These are phyloP conservation scores for Amesomyces nigricolor DNA, from an alignment of 2,329 filamentous ascomycete genomes.

Conservation along the genomic window DNA sequence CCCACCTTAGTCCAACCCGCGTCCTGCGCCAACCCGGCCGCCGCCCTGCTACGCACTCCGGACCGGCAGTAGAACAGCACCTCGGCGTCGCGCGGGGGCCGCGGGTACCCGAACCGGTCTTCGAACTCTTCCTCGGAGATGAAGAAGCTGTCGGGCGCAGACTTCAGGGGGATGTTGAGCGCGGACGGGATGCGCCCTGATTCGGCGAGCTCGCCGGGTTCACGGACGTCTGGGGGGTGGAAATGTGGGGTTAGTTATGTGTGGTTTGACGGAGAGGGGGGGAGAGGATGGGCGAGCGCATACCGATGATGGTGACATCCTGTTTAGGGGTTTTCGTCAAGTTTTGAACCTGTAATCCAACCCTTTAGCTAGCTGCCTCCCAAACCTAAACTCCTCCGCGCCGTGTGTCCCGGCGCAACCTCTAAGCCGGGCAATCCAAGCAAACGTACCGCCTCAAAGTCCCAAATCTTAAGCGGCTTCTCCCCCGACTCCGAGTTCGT, in stretches of 20 bases:
- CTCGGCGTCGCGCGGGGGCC: slow-evolving; percentile 50
- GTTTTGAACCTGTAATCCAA: slow-evolving; percentile 35
- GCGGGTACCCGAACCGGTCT: slow-evolving; percentile 71
- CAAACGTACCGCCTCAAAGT: slow-evolving; percentile 39
- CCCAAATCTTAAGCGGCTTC: slow-evolving; percentile 38
- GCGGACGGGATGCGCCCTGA: slow-evolving; percentile 73
- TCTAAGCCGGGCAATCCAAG: too few relatives aligned
- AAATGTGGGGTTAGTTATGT: neutral
- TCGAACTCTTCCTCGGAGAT: slow-evolving; percentile 73
- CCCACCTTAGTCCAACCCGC: slow-evolving; percentile 68
- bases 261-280: neutral
- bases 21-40: slow-evolving; percentile 68
- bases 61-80: slow-evolving; percentile 92
- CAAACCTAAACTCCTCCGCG: too few relatives aligned
- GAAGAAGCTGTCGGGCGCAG: slow-evolving; percentile 73
- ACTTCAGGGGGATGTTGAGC: slow-evolving; percentile 74
- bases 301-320: slow-evolving; percentile 45
- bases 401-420: too few relatives aligned
- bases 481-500: neutral
- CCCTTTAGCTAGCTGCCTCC: neutral
- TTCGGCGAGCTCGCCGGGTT: slow-evolving; percentile 58
- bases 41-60: slow-evolving; percentile 73
- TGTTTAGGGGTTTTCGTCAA: slow-evolving; percentile 30
- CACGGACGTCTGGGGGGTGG: slow-evolving; percentile 59
- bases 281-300: slow-evolving; percentile 11